Conservation (phyloP, 306 rosid genomes). For the Ziziphus jujuba region DNA sequence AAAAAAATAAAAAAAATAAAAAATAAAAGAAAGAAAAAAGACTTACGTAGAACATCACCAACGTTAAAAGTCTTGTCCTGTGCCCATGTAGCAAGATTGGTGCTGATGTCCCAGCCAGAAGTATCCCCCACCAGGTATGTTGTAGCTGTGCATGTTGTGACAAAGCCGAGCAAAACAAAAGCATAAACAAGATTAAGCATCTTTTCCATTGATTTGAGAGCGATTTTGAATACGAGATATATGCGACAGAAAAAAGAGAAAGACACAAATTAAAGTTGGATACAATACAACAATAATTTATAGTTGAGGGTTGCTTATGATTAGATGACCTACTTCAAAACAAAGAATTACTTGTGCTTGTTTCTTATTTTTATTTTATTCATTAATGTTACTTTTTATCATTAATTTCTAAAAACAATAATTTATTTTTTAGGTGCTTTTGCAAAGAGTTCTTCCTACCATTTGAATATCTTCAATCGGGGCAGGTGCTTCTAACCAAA, state of each 20-base stretch:
- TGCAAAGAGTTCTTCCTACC: background rate
- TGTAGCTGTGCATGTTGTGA: slow-evolving; percentile 51
- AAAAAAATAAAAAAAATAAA: background rate
- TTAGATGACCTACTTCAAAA: slow-evolving; percentile 62
- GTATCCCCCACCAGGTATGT: slow-evolving; percentile 69
- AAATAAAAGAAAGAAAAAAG: background rate
- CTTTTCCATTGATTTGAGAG: slow-evolving; percentile 46
- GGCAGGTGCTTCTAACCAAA: background rate
- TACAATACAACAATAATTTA: background rate
- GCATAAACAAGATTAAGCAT: slow-evolving; percentile 16
- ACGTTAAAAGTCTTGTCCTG: slow-evolving; percentile 51
- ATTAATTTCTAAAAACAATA: background rate
- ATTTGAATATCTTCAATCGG: too few relatives aligned
- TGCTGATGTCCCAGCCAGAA: slow-evolving; percentile 95
- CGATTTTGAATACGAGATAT: background rate
- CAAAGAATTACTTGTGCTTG: slow-evolving; percentile 22
- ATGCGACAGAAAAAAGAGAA: background rate
- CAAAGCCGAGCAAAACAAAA: slow-evolving; percentile 36
- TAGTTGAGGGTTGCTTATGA: slow-evolving; percentile 20
- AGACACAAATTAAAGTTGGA: slow-evolving; percentile 1
- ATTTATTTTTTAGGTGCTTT: background rate
- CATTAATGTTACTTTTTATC: background rate
- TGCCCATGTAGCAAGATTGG: slow-evolving; percentile 68
- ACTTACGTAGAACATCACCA: slow-evolving; percentile 72
- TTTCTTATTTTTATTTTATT: background rate